Conservation (phyloP, 208 protist genomes). For the Trypanosoma congolense region DNA sequence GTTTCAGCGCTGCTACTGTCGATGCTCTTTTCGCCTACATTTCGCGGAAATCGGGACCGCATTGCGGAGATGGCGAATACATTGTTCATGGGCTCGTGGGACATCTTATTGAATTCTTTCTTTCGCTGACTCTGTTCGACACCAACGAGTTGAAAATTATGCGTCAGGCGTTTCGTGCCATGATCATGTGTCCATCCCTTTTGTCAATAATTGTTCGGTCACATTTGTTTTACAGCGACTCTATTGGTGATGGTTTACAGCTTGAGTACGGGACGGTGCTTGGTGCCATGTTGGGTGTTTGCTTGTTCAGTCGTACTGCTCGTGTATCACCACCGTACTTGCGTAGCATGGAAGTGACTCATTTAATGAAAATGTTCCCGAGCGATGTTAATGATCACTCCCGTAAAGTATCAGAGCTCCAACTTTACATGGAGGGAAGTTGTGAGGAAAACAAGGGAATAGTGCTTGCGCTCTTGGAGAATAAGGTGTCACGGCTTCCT, state of each 20-base stretch:
- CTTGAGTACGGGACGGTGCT: constrained; percentile 70
- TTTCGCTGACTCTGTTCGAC: constrained; percentile 41
- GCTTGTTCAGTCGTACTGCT: constrained; percentile 25
- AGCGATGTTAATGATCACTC: constrained; percentile 32
- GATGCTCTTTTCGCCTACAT: constrained; percentile 71
- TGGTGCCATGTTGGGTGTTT: constrained; percentile 69
- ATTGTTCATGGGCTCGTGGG: constrained; percentile 69
- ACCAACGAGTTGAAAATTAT: constrained; percentile 35
- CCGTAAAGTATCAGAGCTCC: constrained; percentile 42
- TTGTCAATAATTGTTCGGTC: constrained; percentile 44
- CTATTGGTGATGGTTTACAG: constrained; percentile 42
- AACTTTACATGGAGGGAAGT: constrained; percentile 38
- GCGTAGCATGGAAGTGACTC: constrained; percentile 21
- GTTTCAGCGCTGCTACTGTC: constrained; percentile 39
- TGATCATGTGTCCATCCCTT: constrained; percentile 36
- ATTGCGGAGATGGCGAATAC: constrained; percentile 27
- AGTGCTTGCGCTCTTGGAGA: constrained; percentile 48
- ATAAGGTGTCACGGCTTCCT: constrained; percentile 53
- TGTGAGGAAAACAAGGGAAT: constrained; percentile 47
- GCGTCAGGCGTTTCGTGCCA: constrained; percentile 36
- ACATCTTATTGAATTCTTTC: constrained; percentile 52
- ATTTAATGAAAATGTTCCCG: constrained; percentile 48
- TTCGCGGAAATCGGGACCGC: constrained; percentile 21
- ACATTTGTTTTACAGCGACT: constrained; percentile 46
- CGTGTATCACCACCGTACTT: constrained; percentile 10